Evolutionary conservation across 768 basidiomycete genomes (phyloP), one percentile per base, ranked within the genome.

Genomic region (Psilocybe sp.): DNA sequence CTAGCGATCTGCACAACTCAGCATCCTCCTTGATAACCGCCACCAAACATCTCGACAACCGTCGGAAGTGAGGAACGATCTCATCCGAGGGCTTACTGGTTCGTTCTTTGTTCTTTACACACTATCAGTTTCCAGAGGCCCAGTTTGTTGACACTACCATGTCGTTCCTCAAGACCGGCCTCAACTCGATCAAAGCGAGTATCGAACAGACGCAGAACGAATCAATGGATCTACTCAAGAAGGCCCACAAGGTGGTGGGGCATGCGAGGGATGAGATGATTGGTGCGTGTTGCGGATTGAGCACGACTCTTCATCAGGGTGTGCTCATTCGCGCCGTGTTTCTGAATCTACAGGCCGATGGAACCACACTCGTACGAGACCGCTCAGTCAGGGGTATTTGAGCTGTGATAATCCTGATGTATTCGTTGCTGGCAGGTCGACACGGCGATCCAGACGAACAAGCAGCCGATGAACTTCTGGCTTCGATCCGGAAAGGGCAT

Each of bases 371-470:
- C 72, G 78, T 77, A 56, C 39, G 48, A 15, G 10, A 43, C 40
- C 36, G 13, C 12, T 11, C 37, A 1, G 5, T 23, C 9, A 32
- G 28, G 4, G n/a, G 14, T 6, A 45, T n/a, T 33, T 40, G 40
- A n/a, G 33, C 16, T 34, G 19, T 39, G 12, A 23, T 46, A n/a
- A 52, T 20, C 20, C 34, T 51, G 14, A 35, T 36, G 18, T 38
- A 46, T 33, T 40, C 11, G 39, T 8, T 28, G 20, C 33, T 28
- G 23, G 23, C 50, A 77, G 77, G 81, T 43, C 83, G 89, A 34
- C 92, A 93, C 61, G 88, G 93, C 59, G 80, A 81, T 43, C 82
- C 85, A 0, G 72, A 85, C 49, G 94, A 92, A 65, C 83, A 80
- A 53, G 74, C 68, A 9, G 72, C 81, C 52, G 94, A 97, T 62